These are phyloP conservation scores for Termitomyces sp. DNA, from an alignment of 768 basidiomycete genomes.

Conservation along the genomic window DNA sequence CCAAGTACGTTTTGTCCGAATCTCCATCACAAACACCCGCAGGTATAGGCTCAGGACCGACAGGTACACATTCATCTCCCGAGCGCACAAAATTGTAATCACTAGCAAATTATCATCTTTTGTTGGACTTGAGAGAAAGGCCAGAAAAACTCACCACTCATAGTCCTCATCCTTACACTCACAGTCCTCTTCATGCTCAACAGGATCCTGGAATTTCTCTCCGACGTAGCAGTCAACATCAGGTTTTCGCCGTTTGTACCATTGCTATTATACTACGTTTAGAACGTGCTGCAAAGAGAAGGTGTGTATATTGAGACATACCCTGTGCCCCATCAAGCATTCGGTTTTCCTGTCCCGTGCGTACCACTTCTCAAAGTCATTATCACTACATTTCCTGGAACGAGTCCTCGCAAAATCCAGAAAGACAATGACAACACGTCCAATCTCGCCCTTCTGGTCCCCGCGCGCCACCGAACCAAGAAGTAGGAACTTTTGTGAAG, in stretches of 20 bases:
- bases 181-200: constrained; percentile 79
- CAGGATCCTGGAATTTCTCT: constrained; percentile 84
- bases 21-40: constrained; percentile 59
- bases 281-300: not conserved
- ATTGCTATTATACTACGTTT: constrained; percentile 59
- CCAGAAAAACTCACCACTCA: constrained; percentile 63
- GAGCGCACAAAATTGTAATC: constrained; percentile 87
- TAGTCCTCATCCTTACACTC: constrained; percentile 83
- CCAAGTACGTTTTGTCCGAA: constrained; percentile 55
- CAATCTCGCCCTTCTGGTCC: constrained; percentile 45
- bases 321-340: constrained; percentile 95
- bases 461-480: constrained; percentile 69
- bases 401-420: constrained; percentile 78
- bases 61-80: constrained; percentile 71
- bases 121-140: no score
- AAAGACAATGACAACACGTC: constrained; percentile 66
- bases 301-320: constrained; percentile 24
- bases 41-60: constrained; percentile 85
- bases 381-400: constrained; percentile 57
- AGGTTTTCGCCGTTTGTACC: constrained; percentile 81
- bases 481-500: constrained; percentile 93
- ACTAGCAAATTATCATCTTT: constrained; percentile 37
- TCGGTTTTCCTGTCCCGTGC: constrained; percentile 60
- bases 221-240: constrained; percentile 87
- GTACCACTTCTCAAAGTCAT: constrained; percentile 88